A percentile compares a stretch with the other conserved stretches of the same genome.
These are phyloP conservation scores for Polyplosphaeria fusca DNA, from an alignment of 495 filamentous ascomycete genomes.

Conservation along the genomic window DNA sequence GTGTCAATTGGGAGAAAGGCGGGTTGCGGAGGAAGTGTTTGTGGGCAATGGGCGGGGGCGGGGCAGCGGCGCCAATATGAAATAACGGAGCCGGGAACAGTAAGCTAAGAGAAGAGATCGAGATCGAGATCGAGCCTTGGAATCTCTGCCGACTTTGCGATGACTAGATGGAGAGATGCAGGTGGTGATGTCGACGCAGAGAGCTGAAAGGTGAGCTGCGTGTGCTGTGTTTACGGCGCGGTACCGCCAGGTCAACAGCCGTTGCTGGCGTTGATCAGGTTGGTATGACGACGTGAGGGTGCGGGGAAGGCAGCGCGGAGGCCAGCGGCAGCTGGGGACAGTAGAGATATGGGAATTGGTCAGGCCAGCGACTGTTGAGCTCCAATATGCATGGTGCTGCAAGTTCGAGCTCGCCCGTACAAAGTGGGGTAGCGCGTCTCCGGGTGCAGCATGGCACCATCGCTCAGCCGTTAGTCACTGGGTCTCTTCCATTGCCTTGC, in stretches of 20 bases:
- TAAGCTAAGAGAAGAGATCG: too few relatives aligned
- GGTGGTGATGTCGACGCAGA: too few relatives aligned
- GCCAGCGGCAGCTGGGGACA: not conserved
- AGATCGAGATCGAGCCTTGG: too few relatives aligned
- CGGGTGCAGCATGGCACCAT: not conserved
- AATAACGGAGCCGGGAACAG: not conserved
- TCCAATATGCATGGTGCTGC: constrained; percentile 22
- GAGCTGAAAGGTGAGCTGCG: not conserved
- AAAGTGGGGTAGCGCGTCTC: constrained; percentile 25
- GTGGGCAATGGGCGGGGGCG: constrained; percentile 14
- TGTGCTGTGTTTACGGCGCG: constrained; percentile 6
- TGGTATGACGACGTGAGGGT: not conserved
- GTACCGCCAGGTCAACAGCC: not conserved
- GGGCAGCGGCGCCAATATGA: constrained; percentile 18
- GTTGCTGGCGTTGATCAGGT: constrained; percentile 10
- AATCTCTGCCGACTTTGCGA: too few relatives aligned
- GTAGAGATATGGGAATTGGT: constrained; percentile 1
- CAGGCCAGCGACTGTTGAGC: constrained; percentile 18
- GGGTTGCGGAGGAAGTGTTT: constrained; percentile 14
- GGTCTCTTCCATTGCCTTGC: too few relatives aligned
- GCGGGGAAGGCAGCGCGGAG: not conserved
- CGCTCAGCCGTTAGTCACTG: not conserved
- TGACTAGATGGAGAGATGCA: too few relatives aligned
- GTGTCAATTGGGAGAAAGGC: constrained; percentile 20
- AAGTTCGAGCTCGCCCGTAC: constrained; percentile 15